Evolutionary conservation across 805 yeast species (phyloP), one percentile per base, ranked within the genome.

Genomic region (Cyberlindnera sargentensis): DNA sequence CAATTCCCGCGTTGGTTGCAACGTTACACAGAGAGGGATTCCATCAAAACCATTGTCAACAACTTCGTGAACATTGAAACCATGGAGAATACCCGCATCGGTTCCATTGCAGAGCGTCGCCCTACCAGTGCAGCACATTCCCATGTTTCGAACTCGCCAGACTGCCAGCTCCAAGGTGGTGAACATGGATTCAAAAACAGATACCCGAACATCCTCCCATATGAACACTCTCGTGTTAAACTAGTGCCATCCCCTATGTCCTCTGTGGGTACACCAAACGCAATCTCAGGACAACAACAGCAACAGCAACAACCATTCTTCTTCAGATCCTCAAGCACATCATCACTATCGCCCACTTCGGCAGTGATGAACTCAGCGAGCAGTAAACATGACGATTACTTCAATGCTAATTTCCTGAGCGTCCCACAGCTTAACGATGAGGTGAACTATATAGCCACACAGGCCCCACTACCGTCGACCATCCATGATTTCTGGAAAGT

Each of bases 401-500:
- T 55, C 45, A 55, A 55, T 63, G 99, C 98, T 0, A 86, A 90
- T 24, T 84, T 86, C 63, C 62, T 86, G 31, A 48, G 50, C 10
- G 54, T 60, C 11, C 56, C 60, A 6, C 46, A 43, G 52, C 69
- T 61, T 53, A 70, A 56, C 56, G 67, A 49, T 4, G 56, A 58
- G 44, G 64, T 51, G 58, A 57, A 70, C 33, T 84, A 83, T 56
- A 84, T 90, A 48, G 96, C 95, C 0, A 77, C 95, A 2, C 96
- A 91, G 59, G 99, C 96, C 2, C 99, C 99, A 2, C 60, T 85
- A 36, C 70, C 70, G 3, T 72, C 76, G 23, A 91, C 98, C 0
- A 72, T 82, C 36, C 84, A 82, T 31, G 96, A 91, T 61, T 91
- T 93, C 57, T 91, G 96, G 96, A 83, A 80, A 50, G 85, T 88